These are phyloP conservation scores for Boletus edulis DNA, from an alignment of 768 basidiomycete species.

Conservation along the genomic window DNA sequence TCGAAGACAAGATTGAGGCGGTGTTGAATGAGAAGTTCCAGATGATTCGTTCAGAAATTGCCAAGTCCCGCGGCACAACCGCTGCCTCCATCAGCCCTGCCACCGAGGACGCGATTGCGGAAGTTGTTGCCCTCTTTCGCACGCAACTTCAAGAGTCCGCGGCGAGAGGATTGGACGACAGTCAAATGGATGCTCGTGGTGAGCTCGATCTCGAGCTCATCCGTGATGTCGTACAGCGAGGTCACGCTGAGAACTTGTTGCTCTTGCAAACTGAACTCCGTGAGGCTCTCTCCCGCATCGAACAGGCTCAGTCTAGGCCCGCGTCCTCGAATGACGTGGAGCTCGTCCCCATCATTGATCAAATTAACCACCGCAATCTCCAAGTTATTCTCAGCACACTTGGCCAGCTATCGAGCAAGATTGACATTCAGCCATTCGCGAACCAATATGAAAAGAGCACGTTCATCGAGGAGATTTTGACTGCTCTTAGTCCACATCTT, in stretches of 20 bases:
- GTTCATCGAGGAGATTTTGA: slow-evolving; percentile 59
- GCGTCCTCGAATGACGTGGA: slow-evolving; percentile 25
- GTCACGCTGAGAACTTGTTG: slow-evolving; percentile 58
- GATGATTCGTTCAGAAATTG: slow-evolving; percentile 42
- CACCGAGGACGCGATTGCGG: slow-evolving; percentile 62
- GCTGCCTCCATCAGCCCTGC: slow-evolving; percentile 38
- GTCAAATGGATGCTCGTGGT: slow-evolving; percentile 67
- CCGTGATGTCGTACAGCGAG: slow-evolving; percentile 65
- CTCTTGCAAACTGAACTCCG: slow-evolving; percentile 61
- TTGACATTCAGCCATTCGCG: slow-evolving; percentile 34
- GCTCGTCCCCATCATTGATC: slow-evolving; percentile 50
- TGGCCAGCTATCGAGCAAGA: slow-evolving; percentile 40
- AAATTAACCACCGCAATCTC: slow-evolving; percentile 54
- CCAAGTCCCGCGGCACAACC: slow-evolving; percentile 22
- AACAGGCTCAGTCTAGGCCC: slow-evolving; percentile 21
- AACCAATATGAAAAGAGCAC: slow-evolving; percentile 51
- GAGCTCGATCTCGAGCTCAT: slow-evolving; percentile 79
- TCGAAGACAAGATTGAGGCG: slow-evolving; percentile 60
- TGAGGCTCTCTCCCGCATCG: slow-evolving; percentile 45
- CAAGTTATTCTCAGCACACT: slow-evolving; percentile 61
- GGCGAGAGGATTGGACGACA: slow-evolving; percentile 53
- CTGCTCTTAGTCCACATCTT: slow-evolving; percentile 59
- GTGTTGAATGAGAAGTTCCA: slow-evolving; percentile 70
- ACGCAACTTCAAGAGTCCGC: slow-evolving; percentile 66
- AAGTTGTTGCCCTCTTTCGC: slow-evolving; percentile 66